phyloP scores from a whole-genome alignment of 2,329 filamentous ascomycete genomes.

The Stromatinia cepivora region DNA sequence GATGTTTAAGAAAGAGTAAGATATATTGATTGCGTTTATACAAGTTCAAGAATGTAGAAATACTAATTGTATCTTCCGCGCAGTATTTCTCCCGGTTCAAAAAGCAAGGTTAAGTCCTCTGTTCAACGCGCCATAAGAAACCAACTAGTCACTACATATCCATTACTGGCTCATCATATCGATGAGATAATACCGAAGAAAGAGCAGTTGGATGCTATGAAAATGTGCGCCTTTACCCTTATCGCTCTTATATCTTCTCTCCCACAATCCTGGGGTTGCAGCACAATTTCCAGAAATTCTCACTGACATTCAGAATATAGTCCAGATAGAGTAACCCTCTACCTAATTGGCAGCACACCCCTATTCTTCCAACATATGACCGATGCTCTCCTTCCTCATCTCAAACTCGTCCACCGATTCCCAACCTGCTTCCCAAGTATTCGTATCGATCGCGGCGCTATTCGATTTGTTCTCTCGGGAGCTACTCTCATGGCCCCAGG shows the following conservation, averaged over 20 bases:
- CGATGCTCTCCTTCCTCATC: conserved; percentile 79
- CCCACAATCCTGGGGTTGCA: background rate
- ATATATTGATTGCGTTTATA: conserved; percentile 37
- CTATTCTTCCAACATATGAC: conserved; percentile 86
- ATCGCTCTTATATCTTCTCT: background rate
- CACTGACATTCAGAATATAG: conserved; percentile 42
- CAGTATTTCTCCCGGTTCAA: conserved; percentile 74
- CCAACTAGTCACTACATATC: conserved; percentile 81
- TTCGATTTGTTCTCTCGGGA: conserved; percentile 91
- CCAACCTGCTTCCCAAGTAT: conserved; percentile 80
- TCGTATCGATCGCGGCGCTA: conserved; percentile 91
- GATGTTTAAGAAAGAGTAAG: conserved; percentile 94
- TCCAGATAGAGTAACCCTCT: conserved; percentile 86
- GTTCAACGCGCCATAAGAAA: conserved; percentile 84
- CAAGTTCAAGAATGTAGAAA: conserved; percentile 17
- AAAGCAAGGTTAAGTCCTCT: conserved; percentile 97
- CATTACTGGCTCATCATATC: conserved; percentile 80
- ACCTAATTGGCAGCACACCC: conserved; percentile 73
- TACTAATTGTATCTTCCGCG: conserved; percentile 32
- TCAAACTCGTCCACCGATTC: conserved; percentile 86
- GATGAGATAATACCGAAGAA: conserved; percentile 97
- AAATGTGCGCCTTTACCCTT: conserved; percentile 57
- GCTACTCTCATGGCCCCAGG: conserved; percentile 97
- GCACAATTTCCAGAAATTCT: background rate
- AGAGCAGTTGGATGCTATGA: conserved; percentile 83